Evolutionary conservation across 2,329 filamentous ascomycete genomes (phyloP).

Genomic region (Apiospora kogelbergensis): DNA sequence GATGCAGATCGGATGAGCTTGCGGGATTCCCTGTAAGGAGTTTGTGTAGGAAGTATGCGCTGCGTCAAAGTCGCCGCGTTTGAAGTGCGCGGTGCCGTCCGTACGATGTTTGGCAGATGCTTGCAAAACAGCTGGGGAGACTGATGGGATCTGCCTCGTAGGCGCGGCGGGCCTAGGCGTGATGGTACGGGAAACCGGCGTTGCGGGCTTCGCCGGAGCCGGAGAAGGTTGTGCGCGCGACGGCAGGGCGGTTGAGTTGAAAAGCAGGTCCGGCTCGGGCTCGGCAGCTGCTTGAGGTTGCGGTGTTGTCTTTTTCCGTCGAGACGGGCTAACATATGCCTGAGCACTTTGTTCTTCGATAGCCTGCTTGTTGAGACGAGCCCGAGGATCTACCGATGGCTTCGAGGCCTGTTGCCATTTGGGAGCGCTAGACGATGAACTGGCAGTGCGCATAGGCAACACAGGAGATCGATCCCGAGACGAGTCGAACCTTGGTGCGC

Average conservation of each 20-base stretch:
- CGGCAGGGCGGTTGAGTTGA: conserved; percentile 43
- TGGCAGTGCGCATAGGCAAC: conserved; percentile 33
- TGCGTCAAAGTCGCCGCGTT: conserved; percentile 86
- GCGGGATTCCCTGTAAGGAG: conserved; percentile 73
- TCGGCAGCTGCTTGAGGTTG: conserved; percentile 44
- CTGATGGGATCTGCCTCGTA: conserved; percentile 57
- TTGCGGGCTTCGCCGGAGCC: conserved; percentile 34
- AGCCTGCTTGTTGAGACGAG: conserved; percentile 69
- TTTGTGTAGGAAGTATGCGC: conserved; percentile 81
- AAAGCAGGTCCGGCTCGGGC: conserved; percentile 64
- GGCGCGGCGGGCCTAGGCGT: conserved; percentile 47
- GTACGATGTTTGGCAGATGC: conserved; percentile 77
- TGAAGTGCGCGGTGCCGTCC: conserved; percentile 85
- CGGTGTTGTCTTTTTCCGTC: conserved; percentile 68
- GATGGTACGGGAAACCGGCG: conserved; percentile 43
- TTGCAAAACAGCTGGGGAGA: conserved; percentile 69
- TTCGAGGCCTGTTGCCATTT: conserved; percentile 58
- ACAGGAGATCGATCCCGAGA: conserved; percentile 52
- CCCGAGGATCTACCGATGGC: conserved; percentile 49
- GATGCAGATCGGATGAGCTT: conserved; percentile 79
- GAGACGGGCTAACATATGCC: conserved; percentile 83
- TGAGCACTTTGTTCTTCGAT: conserved; percentile 80
- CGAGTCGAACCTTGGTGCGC: conserved; percentile 17
- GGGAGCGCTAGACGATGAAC: conserved; percentile 31
- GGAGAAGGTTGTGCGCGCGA: conserved; percentile 31